A percentile compares a stretch with the other conserved stretches of the same genome.
These are phyloP conservation scores for Teunomyces stri DNA, from an alignment of 805 yeast species.

Conservation along the genomic window DNA sequence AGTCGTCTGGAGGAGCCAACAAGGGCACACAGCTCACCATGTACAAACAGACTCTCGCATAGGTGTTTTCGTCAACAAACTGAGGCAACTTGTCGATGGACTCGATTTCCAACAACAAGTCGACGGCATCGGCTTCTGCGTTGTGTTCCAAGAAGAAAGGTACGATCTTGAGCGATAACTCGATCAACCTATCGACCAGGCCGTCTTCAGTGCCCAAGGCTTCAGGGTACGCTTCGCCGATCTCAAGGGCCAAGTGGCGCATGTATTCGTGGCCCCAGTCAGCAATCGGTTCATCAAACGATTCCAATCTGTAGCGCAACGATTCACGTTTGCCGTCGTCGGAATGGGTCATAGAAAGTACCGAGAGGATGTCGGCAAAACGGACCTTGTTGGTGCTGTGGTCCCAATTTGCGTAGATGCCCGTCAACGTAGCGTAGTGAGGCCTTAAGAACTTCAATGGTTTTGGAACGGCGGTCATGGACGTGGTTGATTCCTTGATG, in stretches of 20 bases:
- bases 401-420: conserved; percentile 67
- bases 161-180: conserved; percentile 71
- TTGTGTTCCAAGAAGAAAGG: conserved; percentile 91
- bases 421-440: conserved; percentile 67
- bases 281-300: conserved; percentile 56
- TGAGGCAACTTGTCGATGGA: conserved; percentile 77
- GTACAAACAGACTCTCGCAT: conserved; percentile 85
- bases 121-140: conserved; percentile 98
- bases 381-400: conserved; percentile 27
- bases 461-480: conserved; percentile 99
- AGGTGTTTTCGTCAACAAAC: conserved; percentile 82
- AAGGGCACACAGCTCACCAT: conserved; percentile 96
- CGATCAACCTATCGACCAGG: conserved; percentile 45
- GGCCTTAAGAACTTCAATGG: conserved; percentile 95
- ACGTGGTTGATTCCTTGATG: conserved; percentile 90
- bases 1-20: conserved; percentile 92
- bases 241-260: conserved; percentile 92
- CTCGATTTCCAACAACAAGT: conserved; percentile 85
- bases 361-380: conserved; percentile 87
- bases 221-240: conserved; percentile 80
- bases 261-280: conserved; percentile 99
- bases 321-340: conserved; percentile 78
- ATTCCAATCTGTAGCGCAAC: conserved; percentile 69
- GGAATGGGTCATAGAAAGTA: conserved; percentile 91
- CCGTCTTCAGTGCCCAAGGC: conserved; percentile 35